A percentile compares a stretch with the other conserved stretches of the same genome.
Evolutionary conservation across 2,329 filamentous ascomycete genomes (phyloP).

Genomic region (Colletotrichum sp.): DNA sequence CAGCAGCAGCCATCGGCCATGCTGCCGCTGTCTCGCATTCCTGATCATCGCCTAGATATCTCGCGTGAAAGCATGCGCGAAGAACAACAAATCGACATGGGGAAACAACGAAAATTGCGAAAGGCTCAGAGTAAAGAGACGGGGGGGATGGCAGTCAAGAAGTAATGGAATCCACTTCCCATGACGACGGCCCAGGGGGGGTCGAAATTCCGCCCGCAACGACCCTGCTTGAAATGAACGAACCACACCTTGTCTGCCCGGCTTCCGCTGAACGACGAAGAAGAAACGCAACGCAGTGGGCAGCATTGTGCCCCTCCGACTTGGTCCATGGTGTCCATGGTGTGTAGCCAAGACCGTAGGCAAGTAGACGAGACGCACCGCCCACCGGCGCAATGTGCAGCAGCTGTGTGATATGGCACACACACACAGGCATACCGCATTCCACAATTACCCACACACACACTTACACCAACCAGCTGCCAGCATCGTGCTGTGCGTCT

Average conservation of each 20-base stretch:
- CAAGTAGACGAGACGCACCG: background rate
- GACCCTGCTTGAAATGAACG: background rate
- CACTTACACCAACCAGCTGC: background rate
- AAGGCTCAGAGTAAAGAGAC: background rate
- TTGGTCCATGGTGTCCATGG: background rate
- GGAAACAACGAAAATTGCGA: background rate
- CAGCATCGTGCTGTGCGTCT: background rate
- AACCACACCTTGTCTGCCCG: background rate
- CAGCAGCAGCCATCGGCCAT: background rate
- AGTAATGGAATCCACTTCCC: background rate
- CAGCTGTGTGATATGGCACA: background rate
- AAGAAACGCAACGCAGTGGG: background rate
- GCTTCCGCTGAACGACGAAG: background rate
- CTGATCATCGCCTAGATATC: constrained; percentile 11
- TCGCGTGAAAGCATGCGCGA: background rate
- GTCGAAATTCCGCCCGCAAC: background rate
- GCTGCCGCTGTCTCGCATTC: background rate
- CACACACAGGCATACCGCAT: background rate
- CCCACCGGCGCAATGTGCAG: background rate
- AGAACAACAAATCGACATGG: background rate
- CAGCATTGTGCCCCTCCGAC: background rate
- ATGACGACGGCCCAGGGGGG: background rate
- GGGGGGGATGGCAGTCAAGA: background rate
- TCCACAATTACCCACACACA: background rate
- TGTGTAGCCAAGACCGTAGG: background rate